Base-by-base conservation (phyloP, 345 rosid genomes). In the Noccaea caerulescens region DNA sequence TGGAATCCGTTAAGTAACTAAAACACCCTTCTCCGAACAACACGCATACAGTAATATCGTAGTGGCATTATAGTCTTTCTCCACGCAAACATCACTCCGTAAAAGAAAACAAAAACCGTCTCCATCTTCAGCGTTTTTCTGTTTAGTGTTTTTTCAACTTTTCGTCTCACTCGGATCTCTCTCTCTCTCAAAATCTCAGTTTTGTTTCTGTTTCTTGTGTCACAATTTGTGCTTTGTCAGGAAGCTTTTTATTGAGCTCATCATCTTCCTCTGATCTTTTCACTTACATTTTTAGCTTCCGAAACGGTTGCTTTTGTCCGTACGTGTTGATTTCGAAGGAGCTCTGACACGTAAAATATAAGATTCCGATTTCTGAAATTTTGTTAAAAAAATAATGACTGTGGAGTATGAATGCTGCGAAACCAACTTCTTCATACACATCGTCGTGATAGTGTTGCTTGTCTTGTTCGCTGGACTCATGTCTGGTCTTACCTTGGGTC, bases 401-500 rank as follows among this genome's bases (percentile, higher is more conserved):
- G 91, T 82, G 76, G 91, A 92, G 69, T 81, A 81, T 73, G 68
- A n/a, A 9, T 92, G 98, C 47, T 92, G 98, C 67, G 87, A 32
- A 5, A 1, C 77, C 1, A 63, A 63, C 47, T 92, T 92, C 83
- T 83, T 92, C 45, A 3, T 89, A 63, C 84, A 80, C 76, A 84
- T 92, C 52, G 1, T 53, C 73, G 64, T 88, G 5, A 80, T 89
- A 56, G 69, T 83, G 42, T 49, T 85, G 0, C 72, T 92, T 46
- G 98, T 90, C 30, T 0, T 84, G 76, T 92, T 92, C 63, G 98
- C 98, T 58, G 98, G 98, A 20, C 8, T 87, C 50, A 92, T 92
- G 98, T 92, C 98, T 52, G 98, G 98, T 43, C 91, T 92, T 5
- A 92, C 98, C 44, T 63, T 92, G 63, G 98, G 98, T 25, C 93